Evolutionary conservation across 225 moss, liverwort and hornwort genomes (phyloP), one percentile per base, ranked within the genome.

Genomic region (Thuidium tamariscinum): DNA sequence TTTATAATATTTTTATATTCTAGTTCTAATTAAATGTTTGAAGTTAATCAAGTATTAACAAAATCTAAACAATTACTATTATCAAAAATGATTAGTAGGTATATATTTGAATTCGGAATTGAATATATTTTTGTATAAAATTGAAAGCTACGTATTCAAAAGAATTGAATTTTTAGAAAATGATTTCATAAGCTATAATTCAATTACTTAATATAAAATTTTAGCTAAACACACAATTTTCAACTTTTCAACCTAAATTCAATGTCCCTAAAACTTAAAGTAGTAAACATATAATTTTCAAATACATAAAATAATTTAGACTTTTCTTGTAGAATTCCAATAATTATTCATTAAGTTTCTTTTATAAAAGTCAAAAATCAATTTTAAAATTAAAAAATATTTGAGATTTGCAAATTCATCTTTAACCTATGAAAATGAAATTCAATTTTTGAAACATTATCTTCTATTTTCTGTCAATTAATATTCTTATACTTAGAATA

Each of bases 51-150:
- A 10, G 29, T 29, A 5, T 3, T 6, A 16, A 44, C 8, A 27
- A 27, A 70, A 42, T 27, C 0, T 27, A 21, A 2, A 18, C 5
- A 14, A 23, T 9, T 18, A 30, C 0, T 30, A 10, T 18, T 0
- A 6, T 48, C 3, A 11, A 1, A 18, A 48, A 19, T 11, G 10
- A 48, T 30, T 30, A 4, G 0, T 11, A 29, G 3, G 0, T 10
- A 18, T 0, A 17, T 29, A 27, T 10, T 10, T 9, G 1, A 46
- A 44, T 29, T 46, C 6, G 29, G 6, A 46, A 17, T 10, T 16
- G 4, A 17, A 29, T 46, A 10, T 3, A 29, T 18, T 46, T 42
- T 26, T n/a, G n/a, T n/a, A n/a, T n/a, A n/a, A n/a, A n/a, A n/a
- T n/a, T n/a, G n/a, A n/a, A n/a, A n/a, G n/a, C n/a, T n/a, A n/a